Evolutionary conservation across 495 filamentous ascomycete genomes (phyloP).

Genomic region (Glutinoglossum americanum): DNA sequence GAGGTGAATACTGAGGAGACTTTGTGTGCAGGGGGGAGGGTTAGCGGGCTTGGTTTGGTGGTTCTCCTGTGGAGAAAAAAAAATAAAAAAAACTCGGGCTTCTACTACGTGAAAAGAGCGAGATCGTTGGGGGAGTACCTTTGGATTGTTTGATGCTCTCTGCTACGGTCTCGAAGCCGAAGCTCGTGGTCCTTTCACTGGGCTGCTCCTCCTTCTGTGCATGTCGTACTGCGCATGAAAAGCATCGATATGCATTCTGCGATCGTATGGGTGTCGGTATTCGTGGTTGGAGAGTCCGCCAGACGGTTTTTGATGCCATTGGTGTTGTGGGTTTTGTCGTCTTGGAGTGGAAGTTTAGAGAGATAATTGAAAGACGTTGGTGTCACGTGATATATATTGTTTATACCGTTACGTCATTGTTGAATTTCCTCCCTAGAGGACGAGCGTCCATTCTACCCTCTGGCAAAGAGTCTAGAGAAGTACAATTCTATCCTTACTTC

Average conservation of each 20-base stretch:
- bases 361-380: too few relatives aligned
- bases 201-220: slow-evolving; percentile 20
- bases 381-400: too few relatives aligned
- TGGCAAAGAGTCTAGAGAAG: too few relatives aligned
- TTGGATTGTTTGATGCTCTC: slow-evolving; percentile 59
- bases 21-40: slow-evolving; percentile 10
- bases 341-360: not conserved
- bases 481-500: too few relatives aligned
- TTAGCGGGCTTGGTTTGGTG: not conserved
- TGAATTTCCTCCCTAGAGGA: too few relatives aligned
- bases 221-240: slow-evolving; percentile 28
- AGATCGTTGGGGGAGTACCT: slow-evolving; percentile 23
- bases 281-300: not conserved
- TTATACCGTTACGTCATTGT: too few relatives aligned
- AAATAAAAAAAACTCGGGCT: too few relatives aligned
- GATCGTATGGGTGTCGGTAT: not conserved
- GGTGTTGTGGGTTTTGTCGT: not conserved
- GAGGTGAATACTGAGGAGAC: slow-evolving; percentile 87
- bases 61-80: too few relatives aligned
- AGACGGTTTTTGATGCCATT: not conserved
- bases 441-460: too few relatives aligned
- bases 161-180: slow-evolving; percentile 76
- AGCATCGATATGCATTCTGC: slow-evolving; percentile 24
- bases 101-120: not conserved
- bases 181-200: slow-evolving; percentile 59